Conservation (phyloP, 768 basidiomycete species). For the Exidia glandulosa region DNA sequence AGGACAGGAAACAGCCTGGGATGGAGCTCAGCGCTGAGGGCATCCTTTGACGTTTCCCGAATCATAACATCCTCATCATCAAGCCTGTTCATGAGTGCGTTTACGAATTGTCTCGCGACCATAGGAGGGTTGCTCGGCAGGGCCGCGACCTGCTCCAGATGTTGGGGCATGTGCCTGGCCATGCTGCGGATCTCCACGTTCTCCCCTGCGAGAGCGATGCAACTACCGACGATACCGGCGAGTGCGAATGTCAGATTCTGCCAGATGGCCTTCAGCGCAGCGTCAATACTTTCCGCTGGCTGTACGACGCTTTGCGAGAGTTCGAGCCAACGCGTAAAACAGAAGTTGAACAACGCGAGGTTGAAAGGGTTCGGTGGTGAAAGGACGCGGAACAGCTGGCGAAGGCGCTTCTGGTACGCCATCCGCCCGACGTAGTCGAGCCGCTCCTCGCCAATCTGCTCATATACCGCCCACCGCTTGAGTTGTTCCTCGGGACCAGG, state of each 20-base stretch:
- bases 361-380: conserved; percentile 55
- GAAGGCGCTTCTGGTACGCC: conserved; percentile 68
- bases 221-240: conserved; percentile 57
- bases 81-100: conserved; percentile 56
- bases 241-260: conserved; percentile 74
- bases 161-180: conserved; percentile 49
- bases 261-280: conserved; percentile 44
- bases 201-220: conserved; percentile 42
- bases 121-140: conserved; percentile 22
- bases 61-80: conserved; percentile 51
- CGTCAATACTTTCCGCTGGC: background rate
- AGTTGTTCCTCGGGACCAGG: conserved; percentile 38
- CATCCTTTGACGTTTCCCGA: conserved; percentile 72
- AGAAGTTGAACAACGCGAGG: conserved; percentile 74
- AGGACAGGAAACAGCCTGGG: conserved; percentile 56
- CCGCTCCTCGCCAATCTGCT: conserved; percentile 55
- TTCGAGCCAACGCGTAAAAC: conserved; percentile 62
- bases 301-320: conserved; percentile 42
- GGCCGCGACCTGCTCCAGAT: conserved; percentile 1
- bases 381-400: conserved; percentile 56
- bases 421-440: conserved; percentile 44
- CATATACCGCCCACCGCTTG: conserved; percentile 63
- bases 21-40: conserved; percentile 68
- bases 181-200: conserved; percentile 38
- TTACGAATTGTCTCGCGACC: conserved; percentile 55